phyloP scores from a whole-genome alignment of 805 yeast species.

The Myxozyma mucilagina region DNA sequence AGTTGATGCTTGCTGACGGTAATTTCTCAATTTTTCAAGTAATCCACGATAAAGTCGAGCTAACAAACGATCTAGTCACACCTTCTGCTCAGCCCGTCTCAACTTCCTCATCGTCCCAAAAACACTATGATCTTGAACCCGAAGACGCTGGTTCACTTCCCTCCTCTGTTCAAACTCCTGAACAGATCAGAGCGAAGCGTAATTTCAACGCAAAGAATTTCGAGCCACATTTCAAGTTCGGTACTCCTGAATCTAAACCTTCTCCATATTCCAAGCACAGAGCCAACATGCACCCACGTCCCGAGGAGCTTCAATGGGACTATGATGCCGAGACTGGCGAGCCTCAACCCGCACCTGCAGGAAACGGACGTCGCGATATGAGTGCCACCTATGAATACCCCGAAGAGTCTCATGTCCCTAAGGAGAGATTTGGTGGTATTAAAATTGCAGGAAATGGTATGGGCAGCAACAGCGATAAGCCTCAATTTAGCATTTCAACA shows the following conservation, averaged over 20 bases:
- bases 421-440: conserved; percentile 14
- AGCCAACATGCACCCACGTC: conserved; percentile 31
- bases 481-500: conserved; percentile 12
- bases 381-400: conserved; percentile 3
- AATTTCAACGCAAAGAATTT: conserved; percentile 12
- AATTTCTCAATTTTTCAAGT: background rate
- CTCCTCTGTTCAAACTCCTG: conserved; percentile 20
- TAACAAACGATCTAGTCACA: conserved; percentile 1
- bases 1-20: conserved; percentile 17
- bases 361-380: conserved; percentile 22
- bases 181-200: conserved; percentile 26
- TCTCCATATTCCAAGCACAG: conserved; percentile 26
- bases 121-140: conserved; percentile 19
- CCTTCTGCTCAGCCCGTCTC: background rate
- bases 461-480: conserved; percentile 18
- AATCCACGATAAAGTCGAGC: background rate
- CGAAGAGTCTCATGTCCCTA: conserved; percentile 20
- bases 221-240: conserved; percentile 27
- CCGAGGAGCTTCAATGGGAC: conserved; percentile 26
- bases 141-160: conserved; percentile 30
- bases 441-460: conserved; percentile 25
- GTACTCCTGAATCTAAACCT: conserved; percentile 23
- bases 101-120: background rate
- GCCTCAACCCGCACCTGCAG: conserved; percentile 2
- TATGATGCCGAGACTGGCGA: conserved; percentile 8